Evolutionary conservation across 805 yeast genomes (phyloP).

Genomic region (Candida endomychidarum): DNA sequence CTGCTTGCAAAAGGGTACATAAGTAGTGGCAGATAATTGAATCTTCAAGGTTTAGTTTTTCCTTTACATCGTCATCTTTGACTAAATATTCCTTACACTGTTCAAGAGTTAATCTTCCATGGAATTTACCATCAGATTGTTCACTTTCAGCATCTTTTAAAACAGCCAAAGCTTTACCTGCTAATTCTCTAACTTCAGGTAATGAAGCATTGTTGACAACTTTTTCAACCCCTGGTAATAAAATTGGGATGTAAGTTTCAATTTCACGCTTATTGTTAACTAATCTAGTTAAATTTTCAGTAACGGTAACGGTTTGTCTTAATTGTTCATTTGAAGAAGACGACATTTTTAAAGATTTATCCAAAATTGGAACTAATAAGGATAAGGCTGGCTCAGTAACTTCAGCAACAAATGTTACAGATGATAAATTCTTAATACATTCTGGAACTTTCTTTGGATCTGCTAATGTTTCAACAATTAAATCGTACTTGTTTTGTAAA

Average conservation of each 20-base stretch:
- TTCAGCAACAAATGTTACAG: slow-evolving; percentile 97
- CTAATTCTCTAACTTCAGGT: slow-evolving; percentile 95
- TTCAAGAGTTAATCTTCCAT: slow-evolving; percentile 64
- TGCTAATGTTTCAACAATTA: slow-evolving; percentile 83
- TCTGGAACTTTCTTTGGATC: slow-evolving; percentile 87
- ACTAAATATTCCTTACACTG: slow-evolving; percentile 50
- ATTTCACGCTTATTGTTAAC: slow-evolving; percentile 93
- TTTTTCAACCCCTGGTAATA: slow-evolving; percentile 88
- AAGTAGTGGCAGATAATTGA: slow-evolving; percentile 48
- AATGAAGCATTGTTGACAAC: slow-evolving; percentile 87
- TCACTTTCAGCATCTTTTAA: slow-evolving; percentile 76
- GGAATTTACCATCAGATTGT: slow-evolving; percentile 68
- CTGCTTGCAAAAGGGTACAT: slow-evolving; percentile 36
- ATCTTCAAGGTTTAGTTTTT: slow-evolving; percentile 24
- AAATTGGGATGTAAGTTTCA: slow-evolving; percentile 78
- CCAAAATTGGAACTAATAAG: slow-evolving; percentile 86
- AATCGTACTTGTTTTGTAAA: slow-evolving; percentile 78
- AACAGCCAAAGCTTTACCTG: slow-evolving; percentile 80
- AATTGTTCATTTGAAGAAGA: slow-evolving; percentile 93
- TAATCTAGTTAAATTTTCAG: slow-evolving; percentile 91
- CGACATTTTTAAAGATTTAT: slow-evolving; percentile 81
- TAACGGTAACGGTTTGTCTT: slow-evolving; percentile 94
- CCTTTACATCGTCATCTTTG: slow-evolving; percentile 17
- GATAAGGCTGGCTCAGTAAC: slow-evolving; percentile 96
- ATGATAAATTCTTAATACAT: slow-evolving; percentile 84